phyloP scores from a whole-genome alignment of 768 basidiomycete genomes.

The Pisolithus marmoratus region DNA sequence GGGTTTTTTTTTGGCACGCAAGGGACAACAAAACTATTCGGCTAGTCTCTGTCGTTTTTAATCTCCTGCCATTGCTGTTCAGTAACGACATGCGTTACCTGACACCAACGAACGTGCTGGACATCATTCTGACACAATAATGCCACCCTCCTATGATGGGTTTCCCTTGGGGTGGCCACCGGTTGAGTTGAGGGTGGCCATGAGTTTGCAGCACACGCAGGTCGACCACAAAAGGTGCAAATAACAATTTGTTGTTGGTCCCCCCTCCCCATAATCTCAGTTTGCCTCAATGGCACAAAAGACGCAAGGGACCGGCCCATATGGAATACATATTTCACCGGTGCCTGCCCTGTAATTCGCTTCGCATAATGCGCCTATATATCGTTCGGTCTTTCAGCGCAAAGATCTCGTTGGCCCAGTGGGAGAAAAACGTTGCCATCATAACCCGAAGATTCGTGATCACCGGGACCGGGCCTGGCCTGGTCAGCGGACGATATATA shows the following conservation, averaged over 20 bases:
- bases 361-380: too few species aligned
- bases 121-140: background rate
- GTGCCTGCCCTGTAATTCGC: background rate
- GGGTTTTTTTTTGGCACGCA: background rate
- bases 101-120: background rate
- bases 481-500: too few species aligned
- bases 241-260: background rate
- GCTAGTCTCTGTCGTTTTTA: background rate
- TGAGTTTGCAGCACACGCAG: background rate
- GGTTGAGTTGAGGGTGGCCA: conserved; percentile 1
- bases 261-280: background rate
- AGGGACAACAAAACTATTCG: background rate
- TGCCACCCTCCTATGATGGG: too few species aligned
- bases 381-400: too few species aligned
- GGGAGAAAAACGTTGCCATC: too few species aligned
- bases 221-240: background rate
- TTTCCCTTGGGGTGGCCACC: too few species aligned
- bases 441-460: too few species aligned
- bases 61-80: background rate
- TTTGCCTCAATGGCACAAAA: conserved; percentile 26
- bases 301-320: conserved; percentile 17
- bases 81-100: too few species aligned
- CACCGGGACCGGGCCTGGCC: too few species aligned
- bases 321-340: background rate
- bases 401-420: too few species aligned